Conservation (phyloP, 139 green algal genomes). For the Chlorella sp. region DNA sequence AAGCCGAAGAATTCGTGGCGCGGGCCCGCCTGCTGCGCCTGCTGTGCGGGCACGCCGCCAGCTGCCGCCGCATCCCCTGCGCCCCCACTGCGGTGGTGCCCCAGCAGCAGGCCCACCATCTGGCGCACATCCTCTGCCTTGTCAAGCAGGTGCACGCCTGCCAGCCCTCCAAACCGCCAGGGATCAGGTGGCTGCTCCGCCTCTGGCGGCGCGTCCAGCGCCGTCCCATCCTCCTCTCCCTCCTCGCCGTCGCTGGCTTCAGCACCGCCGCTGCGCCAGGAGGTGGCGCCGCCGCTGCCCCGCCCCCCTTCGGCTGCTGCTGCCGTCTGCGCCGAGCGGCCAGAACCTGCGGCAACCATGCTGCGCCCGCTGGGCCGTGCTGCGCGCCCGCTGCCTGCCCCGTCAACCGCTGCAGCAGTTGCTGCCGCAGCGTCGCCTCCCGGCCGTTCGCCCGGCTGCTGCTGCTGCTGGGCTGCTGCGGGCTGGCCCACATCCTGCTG, state of each 20-base stretch:
- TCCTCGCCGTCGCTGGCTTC: not conserved
- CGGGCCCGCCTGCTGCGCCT: not conserved
- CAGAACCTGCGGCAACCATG: not conserved
- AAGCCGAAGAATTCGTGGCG: constrained; percentile 31
- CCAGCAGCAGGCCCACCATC: constrained; percentile 21
- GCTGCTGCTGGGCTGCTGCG: constrained; percentile 21
- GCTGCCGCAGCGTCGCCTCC: not conserved
- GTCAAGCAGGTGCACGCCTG: constrained; percentile 7
- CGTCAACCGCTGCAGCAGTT: not conserved
- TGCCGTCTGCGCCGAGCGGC: not conserved
- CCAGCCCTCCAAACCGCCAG: constrained; percentile 18
- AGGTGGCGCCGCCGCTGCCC: not conserved
- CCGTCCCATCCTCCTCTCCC: not conserved
- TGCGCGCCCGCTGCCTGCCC: not conserved
- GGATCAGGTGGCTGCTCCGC: constrained; percentile 16
- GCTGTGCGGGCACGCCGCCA: too few species aligned
- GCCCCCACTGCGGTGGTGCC: not conserved
- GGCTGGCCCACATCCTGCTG: not conserved
- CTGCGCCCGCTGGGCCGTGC: not conserved
- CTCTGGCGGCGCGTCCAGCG: constrained; percentile 18
- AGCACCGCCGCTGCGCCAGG: not conserved
- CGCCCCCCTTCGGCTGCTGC: not conserved
- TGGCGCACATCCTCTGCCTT: constrained; percentile 14
- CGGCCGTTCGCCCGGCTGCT: not conserved
- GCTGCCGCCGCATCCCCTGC: not conserved